Evolutionary conservation across 208 protist species (phyloP).

Genomic region (Leptomonas seymouri): DNA sequence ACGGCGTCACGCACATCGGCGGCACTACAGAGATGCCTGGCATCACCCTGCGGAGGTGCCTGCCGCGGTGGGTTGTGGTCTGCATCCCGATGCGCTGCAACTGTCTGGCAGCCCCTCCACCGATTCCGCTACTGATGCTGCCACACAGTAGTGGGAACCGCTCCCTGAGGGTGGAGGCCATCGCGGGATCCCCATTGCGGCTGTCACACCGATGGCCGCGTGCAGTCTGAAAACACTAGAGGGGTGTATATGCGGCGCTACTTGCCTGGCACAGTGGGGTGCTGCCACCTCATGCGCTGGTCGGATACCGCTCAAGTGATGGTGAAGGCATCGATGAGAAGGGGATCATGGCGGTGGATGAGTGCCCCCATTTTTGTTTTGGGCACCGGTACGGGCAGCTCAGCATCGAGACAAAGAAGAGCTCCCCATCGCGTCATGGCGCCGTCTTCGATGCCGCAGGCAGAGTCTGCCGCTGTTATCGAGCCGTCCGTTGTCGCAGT

Average conservation of each 20-base stretch:
- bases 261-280: too few relatives aligned
- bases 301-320: too few relatives aligned
- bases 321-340: too few relatives aligned
- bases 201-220: too few relatives aligned
- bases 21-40: neutral
- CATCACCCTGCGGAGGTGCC: neutral
- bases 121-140: neutral
- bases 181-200: slow-evolving; percentile 5
- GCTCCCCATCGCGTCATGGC: neutral
- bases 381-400: too few relatives aligned
- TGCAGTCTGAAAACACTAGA: too few relatives aligned
- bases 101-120: neutral
- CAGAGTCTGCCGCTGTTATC: neutral
- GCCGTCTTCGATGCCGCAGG: neutral
- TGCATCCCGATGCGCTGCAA: neutral
- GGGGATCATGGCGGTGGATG: too few relatives aligned
- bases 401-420: neutral
- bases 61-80: neutral
- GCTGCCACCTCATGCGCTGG: too few relatives aligned
- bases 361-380: too few relatives aligned
- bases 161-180: neutral
- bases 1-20: neutral
- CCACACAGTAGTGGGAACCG: slow-evolving; percentile 1
- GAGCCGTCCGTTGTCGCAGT: neutral
- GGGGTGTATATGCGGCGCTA: too few relatives aligned